These are phyloP conservation scores for Arabidopsis lyrata DNA, from an alignment of 441 rosid species.

Conservation along the genomic window DNA sequence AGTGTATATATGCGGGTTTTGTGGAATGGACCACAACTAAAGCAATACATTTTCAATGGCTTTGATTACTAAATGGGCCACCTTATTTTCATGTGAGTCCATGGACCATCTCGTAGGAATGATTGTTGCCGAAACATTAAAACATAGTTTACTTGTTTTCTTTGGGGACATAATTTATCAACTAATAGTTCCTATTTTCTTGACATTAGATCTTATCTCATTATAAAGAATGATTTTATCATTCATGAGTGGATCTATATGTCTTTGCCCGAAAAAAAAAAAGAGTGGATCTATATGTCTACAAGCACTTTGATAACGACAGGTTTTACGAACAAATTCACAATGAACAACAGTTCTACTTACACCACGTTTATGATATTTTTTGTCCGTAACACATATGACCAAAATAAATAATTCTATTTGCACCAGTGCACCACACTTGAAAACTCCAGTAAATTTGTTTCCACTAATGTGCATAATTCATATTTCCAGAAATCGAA, in stretches of 20 bases:
- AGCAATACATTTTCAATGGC: neutral
- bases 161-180: neutral
- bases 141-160: neutral
- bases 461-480: neutral
- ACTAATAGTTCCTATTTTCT: neutral
- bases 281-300: neutral
- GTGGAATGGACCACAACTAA: conserved; percentile 15
- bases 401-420: neutral
- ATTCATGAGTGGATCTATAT: neutral
- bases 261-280: neutral
- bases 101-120: conserved; percentile 29
- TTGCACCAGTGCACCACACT: neutral
- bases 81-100: conserved; percentile 8
- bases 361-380: neutral
- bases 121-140: conserved; percentile 16
- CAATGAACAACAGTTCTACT: neutral
- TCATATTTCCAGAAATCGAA: neutral
- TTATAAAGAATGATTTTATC: neutral
- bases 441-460: neutral
- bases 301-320: neutral
- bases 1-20: conserved; percentile 12
- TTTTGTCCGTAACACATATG: neutral
- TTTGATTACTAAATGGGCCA: conserved; percentile 35
- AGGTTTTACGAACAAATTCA: neutral
- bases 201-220: neutral